A percentile compares a stretch with the other conserved stretches of the same genome.
phyloP scores from a whole-genome alignment of 2,329 filamentous ascomycete genomes.

The Aspergillus ochraceus region DNA sequence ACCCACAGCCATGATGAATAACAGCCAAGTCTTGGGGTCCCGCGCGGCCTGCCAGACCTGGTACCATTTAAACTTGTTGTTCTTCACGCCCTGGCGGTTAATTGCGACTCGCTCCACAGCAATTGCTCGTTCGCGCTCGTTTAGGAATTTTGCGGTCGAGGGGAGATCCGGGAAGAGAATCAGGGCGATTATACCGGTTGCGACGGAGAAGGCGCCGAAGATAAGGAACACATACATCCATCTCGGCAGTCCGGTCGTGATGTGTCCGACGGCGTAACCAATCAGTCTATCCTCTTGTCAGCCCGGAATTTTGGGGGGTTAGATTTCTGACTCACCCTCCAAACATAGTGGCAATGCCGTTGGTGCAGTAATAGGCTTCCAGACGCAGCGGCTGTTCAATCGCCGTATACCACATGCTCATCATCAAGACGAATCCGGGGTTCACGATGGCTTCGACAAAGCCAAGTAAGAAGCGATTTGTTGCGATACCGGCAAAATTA shows the following conservation, averaged over 20 bases:
- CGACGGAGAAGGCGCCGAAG: constrained; percentile 44
- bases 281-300: constrained; percentile 38
- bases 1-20: constrained; percentile 55
- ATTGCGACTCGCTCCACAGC: constrained; percentile 54
- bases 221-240: constrained; percentile 64
- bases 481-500: constrained; percentile 46
- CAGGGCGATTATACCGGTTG: constrained; percentile 38
- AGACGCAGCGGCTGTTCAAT: constrained; percentile 54
- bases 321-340: constrained; percentile 44
- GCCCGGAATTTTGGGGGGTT: background rate
- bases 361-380: constrained; percentile 58
- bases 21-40: constrained; percentile 61
- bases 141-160: constrained; percentile 46
- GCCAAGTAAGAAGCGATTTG: constrained; percentile 49
- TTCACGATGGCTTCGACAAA: constrained; percentile 51
- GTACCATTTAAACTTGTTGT: constrained; percentile 49
- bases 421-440: constrained; percentile 52
- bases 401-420: constrained; percentile 52
- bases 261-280: constrained; percentile 62
- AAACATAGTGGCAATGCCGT: constrained; percentile 62
- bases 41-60: constrained; percentile 49
- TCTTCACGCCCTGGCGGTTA: constrained; percentile 58
- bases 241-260: constrained; percentile 49
- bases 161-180: constrained; percentile 47
- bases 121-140: constrained; percentile 42